Evolutionary conservation across 768 basidiomycete genomes (phyloP).

Genomic region (Neoboletus subvelutipes): DNA sequence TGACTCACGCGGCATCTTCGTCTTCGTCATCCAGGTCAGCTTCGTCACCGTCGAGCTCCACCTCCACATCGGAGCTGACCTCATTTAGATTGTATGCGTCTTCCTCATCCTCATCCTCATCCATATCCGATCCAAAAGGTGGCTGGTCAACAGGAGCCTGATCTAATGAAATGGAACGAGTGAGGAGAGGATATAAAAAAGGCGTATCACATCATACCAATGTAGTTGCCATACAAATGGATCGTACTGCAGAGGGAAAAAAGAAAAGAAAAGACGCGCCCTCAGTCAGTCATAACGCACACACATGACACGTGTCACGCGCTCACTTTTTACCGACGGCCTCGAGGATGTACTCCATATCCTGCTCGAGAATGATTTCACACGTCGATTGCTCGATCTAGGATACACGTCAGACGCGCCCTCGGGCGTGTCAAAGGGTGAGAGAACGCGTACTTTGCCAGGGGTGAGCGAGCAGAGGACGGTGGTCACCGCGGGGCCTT

Average conservation of each 20-base stretch:
- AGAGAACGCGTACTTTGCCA: slow-evolving; percentile 57
- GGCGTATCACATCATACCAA: slow-evolving; percentile 45
- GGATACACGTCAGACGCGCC: slow-evolving; percentile 9
- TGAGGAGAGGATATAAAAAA: background rate
- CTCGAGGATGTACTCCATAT: slow-evolving; percentile 66
- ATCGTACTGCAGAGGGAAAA: slow-evolving; percentile 47
- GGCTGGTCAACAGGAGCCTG: slow-evolving; percentile 50
- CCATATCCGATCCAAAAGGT: slow-evolving; percentile 51
- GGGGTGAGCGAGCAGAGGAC: slow-evolving; percentile 79
- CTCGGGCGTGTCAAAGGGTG: background rate
- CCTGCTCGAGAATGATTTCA: slow-evolving; percentile 68
- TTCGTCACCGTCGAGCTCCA: slow-evolving; percentile 67
- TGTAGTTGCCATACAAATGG: slow-evolving; percentile 82
- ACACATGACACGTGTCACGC: background rate
- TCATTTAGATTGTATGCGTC: slow-evolving; percentile 63
- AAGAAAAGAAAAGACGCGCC: background rate
- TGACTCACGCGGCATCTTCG: slow-evolving; percentile 42
- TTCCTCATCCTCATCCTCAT: slow-evolving; percentile 55
- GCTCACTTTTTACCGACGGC: slow-evolving; percentile 79
- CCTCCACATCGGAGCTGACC: slow-evolving; percentile 82
- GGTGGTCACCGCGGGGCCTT: slow-evolving; percentile 45
- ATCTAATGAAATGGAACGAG: slow-evolving; percentile 38
- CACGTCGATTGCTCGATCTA: slow-evolving; percentile 77
- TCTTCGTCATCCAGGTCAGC: slow-evolving; percentile 52
- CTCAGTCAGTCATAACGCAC: slow-evolving; percentile 7